Evolutionary conservation across 768 basidiomycete genomes (phyloP), one percentile per base, ranked within the genome.

Genomic region (Leccinum pellstonianum): DNA sequence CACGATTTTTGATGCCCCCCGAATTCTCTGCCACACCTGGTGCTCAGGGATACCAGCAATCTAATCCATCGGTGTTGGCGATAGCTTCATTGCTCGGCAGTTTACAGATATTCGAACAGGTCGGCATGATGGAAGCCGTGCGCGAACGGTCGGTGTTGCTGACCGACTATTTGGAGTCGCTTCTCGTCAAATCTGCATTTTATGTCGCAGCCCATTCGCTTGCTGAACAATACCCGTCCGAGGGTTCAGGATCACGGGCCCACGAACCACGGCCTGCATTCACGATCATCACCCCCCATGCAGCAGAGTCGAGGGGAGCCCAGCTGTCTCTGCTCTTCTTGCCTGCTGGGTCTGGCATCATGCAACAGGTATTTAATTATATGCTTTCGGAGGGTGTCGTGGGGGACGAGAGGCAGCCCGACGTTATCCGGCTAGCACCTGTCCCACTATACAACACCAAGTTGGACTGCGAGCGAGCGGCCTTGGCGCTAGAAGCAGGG

Each of bases 41-140:
- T 56, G 97, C 97, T 1, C 90, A 93, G 73, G 95, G 95, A 46
- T 98, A 91, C 77, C 95, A 97, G 71, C 90, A 96, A 73, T 98
- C 95, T 41, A 98, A 98, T 76, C 95, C 97, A 9, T 89, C 87
- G 57, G 86, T 91, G 37, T 78, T 98, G 61, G 82, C 86, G 35
- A 81, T 89, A 4, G 90, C 88, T 52, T 83, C 94, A 5, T 81
- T 98, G 17, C 80, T 94, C 14, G 93, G 95, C 3, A 86, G 93
- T 48, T 80, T 98, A 37, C 83, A 90, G 66, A 76, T 91, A 14
- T 91, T 97, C 77, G 82, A 88, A 61, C 81, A 84, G 63, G 91
- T 81, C 8, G 92, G 92, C 35, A 90, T 92, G 80, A 83, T 93
- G 79, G 69, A 62, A 1, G 75, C 82, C 7, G 70, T 98, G 27